Base-by-base conservation (phyloP, 192 early-diverging fungal genomes). In the Backusella tuberculispora region DNA sequence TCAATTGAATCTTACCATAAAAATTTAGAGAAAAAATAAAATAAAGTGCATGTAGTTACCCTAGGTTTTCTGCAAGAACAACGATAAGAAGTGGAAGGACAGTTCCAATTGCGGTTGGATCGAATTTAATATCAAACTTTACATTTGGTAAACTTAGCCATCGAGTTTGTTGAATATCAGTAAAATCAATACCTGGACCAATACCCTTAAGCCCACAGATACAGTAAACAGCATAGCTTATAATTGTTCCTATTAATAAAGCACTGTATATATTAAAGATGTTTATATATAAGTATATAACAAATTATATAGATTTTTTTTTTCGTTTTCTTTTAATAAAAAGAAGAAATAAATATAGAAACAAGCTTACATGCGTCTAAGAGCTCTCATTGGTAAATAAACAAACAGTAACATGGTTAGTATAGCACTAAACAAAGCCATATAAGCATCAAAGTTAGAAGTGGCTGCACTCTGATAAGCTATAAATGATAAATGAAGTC, bases 1-100 rank as follows among this genome's bases (percentile, higher is more conserved):
- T 68, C 15, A 63, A 29, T 29, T 34, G 29, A 34, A 34, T 34
- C 29, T 34, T 34, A 34, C 29, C 29, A 34, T 34, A 34, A 34
- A 34, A 34, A 34, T 34, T 34, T 34, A 34, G 29, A 34, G n/a
- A n/a, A n/a, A n/a, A n/a, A n/a, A n/a, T n/a, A 34, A 34, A 34
- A 34, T 34, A 34, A 34, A 34, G 29, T 34, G 2, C 29, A 34
- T 34, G 2, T 34, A 17, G 37, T 66, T 66, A 66, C 64, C 87
- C 87, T 12, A 88, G 40, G 70, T 89, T 88, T 71, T 89, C 88
- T 34, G 86, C 88, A 17, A 87, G 48, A 14, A 85, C 47, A 40
- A 87, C 80, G 68, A 89, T 77, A 37, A 80, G 44, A 12, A 87
- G 76, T 24, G 88, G 88, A 14, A 76, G 65, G 45, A 89, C 85